Conservation (phyloP, 768 basidiomycete genomes). For the Lentinula guzmanii region DNA sequence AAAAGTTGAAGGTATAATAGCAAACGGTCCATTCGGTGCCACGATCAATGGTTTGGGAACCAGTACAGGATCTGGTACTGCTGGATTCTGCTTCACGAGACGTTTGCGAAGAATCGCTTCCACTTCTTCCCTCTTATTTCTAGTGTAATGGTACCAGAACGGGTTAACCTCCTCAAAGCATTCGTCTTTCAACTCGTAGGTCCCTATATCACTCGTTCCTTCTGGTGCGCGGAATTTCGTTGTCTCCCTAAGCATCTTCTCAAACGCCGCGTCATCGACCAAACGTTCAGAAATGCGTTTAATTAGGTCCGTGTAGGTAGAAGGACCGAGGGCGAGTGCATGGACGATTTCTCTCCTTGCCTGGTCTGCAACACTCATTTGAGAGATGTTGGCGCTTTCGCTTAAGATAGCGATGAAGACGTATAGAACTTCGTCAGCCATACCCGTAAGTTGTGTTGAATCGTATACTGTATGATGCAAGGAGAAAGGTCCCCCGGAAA, state of each 20-base stretch:
- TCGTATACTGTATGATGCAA: conserved; percentile 60
- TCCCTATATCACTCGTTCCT: conserved; percentile 67
- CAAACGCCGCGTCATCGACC: conserved; percentile 79
- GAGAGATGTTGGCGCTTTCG: conserved; percentile 71
- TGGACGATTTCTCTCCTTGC: conserved; percentile 87
- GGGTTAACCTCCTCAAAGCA: conserved; percentile 86
- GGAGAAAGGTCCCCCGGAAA: conserved; percentile 45
- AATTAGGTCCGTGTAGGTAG: conserved; percentile 84
- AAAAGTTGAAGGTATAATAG: conserved; percentile 54
- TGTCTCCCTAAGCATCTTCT: conserved; percentile 70
- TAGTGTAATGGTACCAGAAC: conserved; percentile 92
- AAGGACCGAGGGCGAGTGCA: conserved; percentile 81
- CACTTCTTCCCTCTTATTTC: conserved; percentile 91
- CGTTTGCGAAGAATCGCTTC: conserved; percentile 68
- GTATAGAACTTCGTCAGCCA: conserved; percentile 91
- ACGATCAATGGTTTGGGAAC: conserved; percentile 69
- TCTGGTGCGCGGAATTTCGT: conserved; percentile 82
- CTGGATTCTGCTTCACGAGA: conserved; percentile 52
- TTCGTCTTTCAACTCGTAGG: conserved; percentile 86
- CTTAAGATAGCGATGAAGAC: conserved; percentile 82
- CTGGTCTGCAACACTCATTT: conserved; percentile 54
- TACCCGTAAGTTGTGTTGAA: conserved; percentile 61
- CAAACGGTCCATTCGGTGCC: conserved; percentile 57
- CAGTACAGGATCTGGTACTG: conserved; percentile 62
- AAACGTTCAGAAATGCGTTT: conserved; percentile 89